Conservation (phyloP, 768 basidiomycete species). For the Trametes villosa region DNA sequence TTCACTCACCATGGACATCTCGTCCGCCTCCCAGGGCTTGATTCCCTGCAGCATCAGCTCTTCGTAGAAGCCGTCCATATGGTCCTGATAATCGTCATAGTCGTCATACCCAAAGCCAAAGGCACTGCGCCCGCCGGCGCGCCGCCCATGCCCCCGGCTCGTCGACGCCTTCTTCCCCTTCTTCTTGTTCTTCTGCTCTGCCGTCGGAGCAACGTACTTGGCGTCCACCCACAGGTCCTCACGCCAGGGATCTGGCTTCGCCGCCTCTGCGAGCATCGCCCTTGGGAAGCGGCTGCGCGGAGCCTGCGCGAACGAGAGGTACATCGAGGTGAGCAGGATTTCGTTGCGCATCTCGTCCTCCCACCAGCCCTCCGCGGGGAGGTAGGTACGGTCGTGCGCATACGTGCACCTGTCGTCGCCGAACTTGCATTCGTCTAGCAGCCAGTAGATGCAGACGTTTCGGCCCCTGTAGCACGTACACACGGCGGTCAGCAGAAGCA, state of each 20-base stretch:
- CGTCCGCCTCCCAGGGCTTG: conserved; percentile 47
- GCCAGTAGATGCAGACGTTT: conserved; percentile 51
- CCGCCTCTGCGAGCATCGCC: background rate
- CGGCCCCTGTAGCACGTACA: conserved; percentile 47
- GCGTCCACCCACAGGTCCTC: background rate
- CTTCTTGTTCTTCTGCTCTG: background rate
- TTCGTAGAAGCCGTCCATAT: conserved; percentile 39
- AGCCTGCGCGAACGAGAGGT: background rate
- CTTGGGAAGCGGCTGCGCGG: background rate
- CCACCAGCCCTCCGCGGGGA: conserved; percentile 56
- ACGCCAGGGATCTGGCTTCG: background rate
- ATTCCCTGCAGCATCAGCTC: conserved; percentile 45
- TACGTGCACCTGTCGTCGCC: conserved; percentile 47
- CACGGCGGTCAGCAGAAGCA: background rate
- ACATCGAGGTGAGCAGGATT: background rate
- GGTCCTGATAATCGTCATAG: conserved; percentile 42
- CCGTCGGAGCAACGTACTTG: background rate
- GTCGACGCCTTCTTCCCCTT: background rate
- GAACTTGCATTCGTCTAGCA: conserved; percentile 47
- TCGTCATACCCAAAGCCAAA: too few species aligned
- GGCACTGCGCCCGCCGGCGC: too few species aligned
- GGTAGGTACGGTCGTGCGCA: conserved; percentile 49
- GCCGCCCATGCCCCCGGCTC: conserved; percentile 23
- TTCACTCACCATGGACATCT: conserved; percentile 17
- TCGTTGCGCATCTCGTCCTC: background rate